Conservation (phyloP, 306 rosid genomes). For the Prunus davidiana region DNA sequence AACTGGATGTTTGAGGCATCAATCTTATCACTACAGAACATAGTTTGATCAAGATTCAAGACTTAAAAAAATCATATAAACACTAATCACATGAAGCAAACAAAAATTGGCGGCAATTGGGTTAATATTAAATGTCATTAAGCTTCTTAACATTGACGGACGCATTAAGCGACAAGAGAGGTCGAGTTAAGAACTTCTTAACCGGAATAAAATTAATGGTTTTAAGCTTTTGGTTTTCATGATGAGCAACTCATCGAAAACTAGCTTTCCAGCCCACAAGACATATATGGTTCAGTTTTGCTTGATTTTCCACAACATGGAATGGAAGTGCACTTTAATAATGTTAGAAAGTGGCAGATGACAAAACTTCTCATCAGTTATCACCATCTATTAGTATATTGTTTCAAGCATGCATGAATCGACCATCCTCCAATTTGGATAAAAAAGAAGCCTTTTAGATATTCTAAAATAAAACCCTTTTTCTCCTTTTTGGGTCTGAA, state of each 20-base stretch:
- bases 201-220: background rate
- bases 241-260: background rate
- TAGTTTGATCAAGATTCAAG: no score
- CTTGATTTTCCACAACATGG: background rate
- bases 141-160: no score
- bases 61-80: no score
- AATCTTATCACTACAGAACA: no score
- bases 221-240: background rate
- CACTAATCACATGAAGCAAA: background rate
- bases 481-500: no score
- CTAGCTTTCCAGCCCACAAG: background rate
- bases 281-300: background rate
- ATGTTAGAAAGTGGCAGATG: no score
- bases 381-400: background rate
- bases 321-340: no score
- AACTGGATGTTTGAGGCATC: no score
- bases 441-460: background rate
- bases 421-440: background rate
- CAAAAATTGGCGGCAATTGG: background rate
- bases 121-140: no score
- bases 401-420: background rate
- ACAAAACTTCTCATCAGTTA: no score
- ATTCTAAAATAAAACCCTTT: no score
- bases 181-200: background rate
- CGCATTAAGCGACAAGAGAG: no score